Base-by-base conservation (phyloP, 495 filamentous ascomycete genomes). In the Copromyces sp. region DNA sequence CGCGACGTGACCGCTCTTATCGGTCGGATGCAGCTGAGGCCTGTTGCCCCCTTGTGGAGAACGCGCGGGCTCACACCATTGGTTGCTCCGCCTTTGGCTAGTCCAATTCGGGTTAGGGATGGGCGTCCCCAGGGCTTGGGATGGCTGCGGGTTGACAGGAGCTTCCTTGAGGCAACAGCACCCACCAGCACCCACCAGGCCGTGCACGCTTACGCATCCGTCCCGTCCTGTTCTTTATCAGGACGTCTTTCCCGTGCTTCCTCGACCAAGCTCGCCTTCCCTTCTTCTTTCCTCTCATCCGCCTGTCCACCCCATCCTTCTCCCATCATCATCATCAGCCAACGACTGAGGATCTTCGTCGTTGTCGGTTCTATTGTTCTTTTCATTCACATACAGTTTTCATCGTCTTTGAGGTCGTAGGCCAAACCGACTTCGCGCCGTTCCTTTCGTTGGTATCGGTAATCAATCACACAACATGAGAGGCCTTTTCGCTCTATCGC, bases 401-500 rank as follows among this genome's bases (percentile, higher is more conserved):
- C 53, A 65, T 61, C 24, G 70, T 73, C 71, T 72, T 77, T 73
- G 38, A 80, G 79, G 81, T 83, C 83, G 80, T 84, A 77, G 81
- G 80, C 76, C 80, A 73, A 80, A 53, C 83, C 82, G 82, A 82
- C 80, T 81, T 76, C 76, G 71, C 68, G 44, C 75, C 74, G 53
- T 75, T 79, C 77, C 42, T 79, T 80, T 77, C 72, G 75, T 74
- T 76, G 53, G 53, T 65, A 65, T 65, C 53, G 53, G 53, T 65
- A 35, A 32, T 65, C 29, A 65, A 40, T 4, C 29, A 9, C 24
- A 77, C 84, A 91, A 83, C 80, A 96, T 95, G 93, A 93, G 89
- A 86, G 89, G 88, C 83, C 76, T 90, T 81, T 72, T 90, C 80
- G 84, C 87, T 79, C 87, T 95, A 79, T 85, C 85, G 72, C 84